These are phyloP conservation scores for Eucalyptus albens DNA, from an alignment of 345 rosid species.

Conservation along the genomic window DNA sequence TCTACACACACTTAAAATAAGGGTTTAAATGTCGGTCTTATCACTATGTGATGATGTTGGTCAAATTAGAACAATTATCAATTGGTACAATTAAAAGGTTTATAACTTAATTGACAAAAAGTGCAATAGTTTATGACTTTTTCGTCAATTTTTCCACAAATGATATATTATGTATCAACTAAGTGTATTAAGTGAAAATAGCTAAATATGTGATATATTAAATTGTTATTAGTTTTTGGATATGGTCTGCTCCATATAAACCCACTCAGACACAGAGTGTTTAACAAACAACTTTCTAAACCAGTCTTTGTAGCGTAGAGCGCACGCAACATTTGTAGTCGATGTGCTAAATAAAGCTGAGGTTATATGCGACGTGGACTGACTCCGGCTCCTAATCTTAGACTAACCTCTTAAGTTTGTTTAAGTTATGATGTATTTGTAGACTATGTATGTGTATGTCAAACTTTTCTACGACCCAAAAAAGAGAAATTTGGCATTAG, in stretches of 20 bases:
- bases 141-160: not conserved
- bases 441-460: not conserved
- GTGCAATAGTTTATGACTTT: too few relatives aligned
- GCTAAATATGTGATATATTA: not conserved
- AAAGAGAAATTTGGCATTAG: not conserved
- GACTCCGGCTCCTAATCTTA: not conserved
- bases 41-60: not conserved
- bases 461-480: not conserved
- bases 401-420: not conserved
- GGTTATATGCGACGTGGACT: not conserved
- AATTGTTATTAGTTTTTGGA: not conserved
- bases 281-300: not conserved
- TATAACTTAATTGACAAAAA: too few relatives aligned
- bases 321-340: not conserved
- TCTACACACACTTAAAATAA: not conserved
- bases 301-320: not conserved
- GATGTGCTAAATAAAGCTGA: not conserved
- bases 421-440: not conserved
- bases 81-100: not conserved
- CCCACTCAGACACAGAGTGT: not conserved
- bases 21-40: not conserved
- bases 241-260: not conserved
- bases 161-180: not conserved
- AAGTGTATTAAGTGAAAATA: not conserved
- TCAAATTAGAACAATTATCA: not conserved